Base-by-base conservation (phyloP, 2,329 filamentous ascomycete species). In the Pseudopyricularia javanii region DNA sequence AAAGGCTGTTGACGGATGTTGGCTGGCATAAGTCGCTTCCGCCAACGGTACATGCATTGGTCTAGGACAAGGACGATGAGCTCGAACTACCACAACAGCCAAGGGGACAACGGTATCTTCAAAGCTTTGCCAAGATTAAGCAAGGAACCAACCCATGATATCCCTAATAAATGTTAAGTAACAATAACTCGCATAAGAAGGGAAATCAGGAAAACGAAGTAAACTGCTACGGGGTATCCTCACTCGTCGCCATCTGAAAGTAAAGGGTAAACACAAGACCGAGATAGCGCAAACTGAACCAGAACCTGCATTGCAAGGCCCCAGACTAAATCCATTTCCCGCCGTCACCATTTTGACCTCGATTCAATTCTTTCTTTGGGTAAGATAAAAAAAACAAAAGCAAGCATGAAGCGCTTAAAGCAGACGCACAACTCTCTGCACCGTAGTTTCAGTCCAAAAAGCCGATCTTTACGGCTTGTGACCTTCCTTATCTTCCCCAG, bases 401-500 rank as follows among this genome's bases (percentile, higher is more conserved):
- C 40, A 22, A 26, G 6, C 20, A 24, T 26, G 24, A 45, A 45
- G 24, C 40, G 40, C 40, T 45, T 12, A 45, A 30, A 15, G 11
- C 22, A 45, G 9, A 45, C 40, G 40, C 20, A 45, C 7, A 45
- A 24, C 5, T 45, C 40, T 22, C 11, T 20, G 17, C 22, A 11
- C 20, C 22, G 9, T 45, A 22, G 33, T n/a, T 14, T 14, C 22
- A 26, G 12, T 45, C 37, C 40, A 45, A 12, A 17, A 20, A 24
- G 12, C 11, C 20, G 15, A 5, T 22, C 33, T 22, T 14, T 26
- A 45, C 24, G 40, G 40, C 17, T 45, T 45, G 3, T 20, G 40
- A 7, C 20, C 6, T 24, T 45, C 54, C 48, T 58, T 62, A 48
- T 70, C 68, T 12, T 70, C 66, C 54, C 74, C 68, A 14, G 58